Percentiles rank a stretch among this genome's conserved stretches.
Conservation (phyloP, 352 stramenopile species). For the Phytopythium litorale region DNA sequence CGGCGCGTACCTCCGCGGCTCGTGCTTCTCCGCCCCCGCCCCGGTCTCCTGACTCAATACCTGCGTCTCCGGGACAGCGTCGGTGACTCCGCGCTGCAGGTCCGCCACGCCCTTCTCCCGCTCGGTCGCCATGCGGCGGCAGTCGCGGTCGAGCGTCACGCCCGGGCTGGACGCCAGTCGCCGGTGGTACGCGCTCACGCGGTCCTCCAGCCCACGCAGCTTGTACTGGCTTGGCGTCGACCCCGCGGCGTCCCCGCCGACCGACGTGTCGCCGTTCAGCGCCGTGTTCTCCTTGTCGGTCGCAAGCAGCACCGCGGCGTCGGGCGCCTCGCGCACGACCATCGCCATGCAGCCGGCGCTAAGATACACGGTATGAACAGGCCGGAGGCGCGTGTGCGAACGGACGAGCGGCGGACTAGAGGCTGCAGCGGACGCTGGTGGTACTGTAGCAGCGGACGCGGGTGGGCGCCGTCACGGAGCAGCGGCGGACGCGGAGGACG, state of each 20-base stretch:
- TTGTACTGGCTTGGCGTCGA: neutral
- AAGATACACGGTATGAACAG: conserved; percentile 1
- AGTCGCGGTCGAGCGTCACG: conserved; percentile 26
- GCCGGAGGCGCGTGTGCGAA: neutral
- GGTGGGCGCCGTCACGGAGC: neutral
- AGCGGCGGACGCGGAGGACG: neutral
- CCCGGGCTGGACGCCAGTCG: conserved; percentile 7
- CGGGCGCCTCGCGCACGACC: conserved; percentile 28
- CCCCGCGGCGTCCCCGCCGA: conserved; percentile 2
- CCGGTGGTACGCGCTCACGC: conserved; percentile 11
- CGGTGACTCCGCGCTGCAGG: neutral
- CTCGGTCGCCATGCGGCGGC: conserved; percentile 1
- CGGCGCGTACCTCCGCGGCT: neutral
- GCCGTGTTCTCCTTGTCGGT: conserved; percentile 24
- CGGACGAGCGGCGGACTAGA: neutral
- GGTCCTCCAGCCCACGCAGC: neutral
- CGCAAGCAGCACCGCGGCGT: conserved; percentile 10
- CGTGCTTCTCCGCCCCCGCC: conserved; percentile 9
- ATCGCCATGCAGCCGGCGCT: conserved; percentile 8
- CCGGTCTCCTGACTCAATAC: neutral
- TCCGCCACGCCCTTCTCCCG: neutral
- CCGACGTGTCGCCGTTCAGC: conserved; percentile 4
- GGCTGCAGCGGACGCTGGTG: neutral
- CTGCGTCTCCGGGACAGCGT: neutral
- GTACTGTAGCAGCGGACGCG: neutral